A percentile compares a stretch with the other conserved stretches of the same genome.
phyloP scores from a whole-genome alignment of 2,329 filamentous ascomycete genomes.

The Bipolaris cookei region DNA sequence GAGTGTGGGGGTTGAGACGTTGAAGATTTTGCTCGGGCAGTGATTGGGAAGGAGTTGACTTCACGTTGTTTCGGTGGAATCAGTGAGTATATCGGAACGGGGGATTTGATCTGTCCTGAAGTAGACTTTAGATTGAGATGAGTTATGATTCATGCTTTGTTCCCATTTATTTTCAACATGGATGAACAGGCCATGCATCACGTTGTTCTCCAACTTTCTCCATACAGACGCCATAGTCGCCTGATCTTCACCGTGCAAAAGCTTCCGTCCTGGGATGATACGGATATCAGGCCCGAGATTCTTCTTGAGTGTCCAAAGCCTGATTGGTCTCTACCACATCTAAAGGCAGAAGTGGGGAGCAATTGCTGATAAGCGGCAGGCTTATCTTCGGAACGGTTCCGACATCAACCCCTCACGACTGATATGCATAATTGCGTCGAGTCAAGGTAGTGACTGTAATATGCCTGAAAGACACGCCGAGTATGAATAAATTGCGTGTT shows the following conservation, averaged over 20 bases:
- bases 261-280: background rate
- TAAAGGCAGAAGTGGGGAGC: conserved; percentile 10
- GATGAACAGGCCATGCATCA: background rate
- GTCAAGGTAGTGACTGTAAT: background rate
- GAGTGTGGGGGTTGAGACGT: conserved; percentile 71
- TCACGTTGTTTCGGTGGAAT: too few relatives aligned
- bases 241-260: background rate
- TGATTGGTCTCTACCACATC: background rate
- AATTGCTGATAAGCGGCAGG: conserved; percentile 14
- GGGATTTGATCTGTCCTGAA: background rate
- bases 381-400: conserved; percentile 23
- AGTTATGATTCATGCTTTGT: background rate
- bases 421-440: conserved; percentile 8
- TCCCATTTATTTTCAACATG: too few relatives aligned
- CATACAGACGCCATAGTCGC: conserved; percentile 1
- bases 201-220: background rate
- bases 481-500: background rate
- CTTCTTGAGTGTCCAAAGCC: conserved; percentile 22
- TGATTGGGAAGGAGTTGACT: background rate
- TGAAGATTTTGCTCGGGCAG: conserved; percentile 67
- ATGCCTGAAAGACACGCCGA: background rate
- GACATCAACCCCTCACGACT: conserved; percentile 18
- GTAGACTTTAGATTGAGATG: background rate
- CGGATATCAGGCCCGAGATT: conserved; percentile 36
- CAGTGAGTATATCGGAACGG: too few relatives aligned